Evolutionary conservation across 306 rosid species (phyloP), one percentile per base, ranked within the genome.

Genomic region (Acacia melanoxylon): DNA sequence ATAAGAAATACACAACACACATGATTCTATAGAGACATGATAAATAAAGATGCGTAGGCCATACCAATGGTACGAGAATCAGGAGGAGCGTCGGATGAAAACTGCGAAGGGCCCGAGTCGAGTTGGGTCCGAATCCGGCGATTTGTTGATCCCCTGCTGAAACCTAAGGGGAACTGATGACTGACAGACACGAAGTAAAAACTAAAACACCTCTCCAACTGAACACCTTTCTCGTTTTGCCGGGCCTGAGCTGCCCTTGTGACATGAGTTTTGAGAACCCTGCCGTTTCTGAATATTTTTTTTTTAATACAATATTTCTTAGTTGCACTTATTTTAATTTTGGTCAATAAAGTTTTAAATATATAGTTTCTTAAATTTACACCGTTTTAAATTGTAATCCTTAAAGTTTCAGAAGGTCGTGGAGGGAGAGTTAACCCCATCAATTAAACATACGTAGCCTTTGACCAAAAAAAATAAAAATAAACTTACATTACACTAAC

Each of bases 1-100:
- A 71, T 14, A 15, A 31, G 52, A 76, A 71, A n/a, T 71, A 24
- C 44, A 72, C 10, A 49, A 17, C 24, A 31, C 46, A 46, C 46
- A 13, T 45, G 63, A 77, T 19, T 31, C 31, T n/a, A 42, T 4
- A 22, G 74, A n/a, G 35, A 42, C 24, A 31, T 13, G 20, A 69
- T 37, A 29, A 69, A 42, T 10, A 35, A 35, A 54, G 29, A 54
- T 35, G 48, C 16, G 33, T 35, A 27, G 48, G 8, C 12, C 46
- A 65, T 77, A 77, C 81, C 74, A 77, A 65, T 65, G 69, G 62
- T 44, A 45, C n/a, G 3, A 65, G 63, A 22, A 19, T 29, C 13
- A 19, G 31, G 20, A 10, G 31, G 11, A n/a, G 29, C 20, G 80
- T 5, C 15, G n/a, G 63, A 14, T 25, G 19, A 45, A 51, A 77